Evolutionary conservation across 768 basidiomycete genomes (phyloP).

Genomic region (Myochromella boudieri): DNA sequence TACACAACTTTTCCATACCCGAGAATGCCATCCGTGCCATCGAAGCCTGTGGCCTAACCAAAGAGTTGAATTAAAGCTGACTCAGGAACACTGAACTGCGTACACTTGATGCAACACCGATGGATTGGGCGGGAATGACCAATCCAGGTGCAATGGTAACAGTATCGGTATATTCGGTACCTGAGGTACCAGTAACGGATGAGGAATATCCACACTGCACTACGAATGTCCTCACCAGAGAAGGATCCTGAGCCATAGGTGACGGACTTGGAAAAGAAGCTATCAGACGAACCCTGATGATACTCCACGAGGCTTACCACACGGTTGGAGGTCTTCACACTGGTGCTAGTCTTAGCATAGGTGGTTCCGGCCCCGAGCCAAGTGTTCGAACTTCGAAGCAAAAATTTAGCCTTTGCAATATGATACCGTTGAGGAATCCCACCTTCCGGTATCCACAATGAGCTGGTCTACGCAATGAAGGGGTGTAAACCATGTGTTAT

Average conservation of each 20-base stretch:
- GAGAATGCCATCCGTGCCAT: slow-evolving; percentile 60
- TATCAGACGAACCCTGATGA: neutral
- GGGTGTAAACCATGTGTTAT: neutral
- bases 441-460: slow-evolving; percentile 63
- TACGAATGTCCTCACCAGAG: slow-evolving; percentile 35
- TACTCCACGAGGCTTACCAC: slow-evolving; percentile 38
- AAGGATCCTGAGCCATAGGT: slow-evolving; percentile 65
- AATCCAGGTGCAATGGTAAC: slow-evolving; percentile 53
- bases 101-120: slow-evolving; percentile 56
- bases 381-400: slow-evolving; percentile 58
- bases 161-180: slow-evolving; percentile 48
- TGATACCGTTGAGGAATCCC: neutral
- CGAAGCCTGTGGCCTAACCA: slow-evolving; percentile 38
- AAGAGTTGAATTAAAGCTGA: neutral
- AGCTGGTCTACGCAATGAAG: slow-evolving; percentile 40
- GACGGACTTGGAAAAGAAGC: slow-evolving; percentile 37
- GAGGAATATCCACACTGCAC: no score
- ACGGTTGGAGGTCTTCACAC: slow-evolving; percentile 38
- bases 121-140: slow-evolving; percentile 54
- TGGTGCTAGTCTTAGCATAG: slow-evolving; percentile 52
- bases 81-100: neutral
- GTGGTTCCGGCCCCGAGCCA: slow-evolving; percentile 68
- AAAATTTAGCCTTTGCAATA: neutral
- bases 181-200: slow-evolving; percentile 20
- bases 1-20: slow-evolving; percentile 47